Base-by-base conservation (phyloP, 2,329 filamentous ascomycete species). In the Penicillium sp. region DNA sequence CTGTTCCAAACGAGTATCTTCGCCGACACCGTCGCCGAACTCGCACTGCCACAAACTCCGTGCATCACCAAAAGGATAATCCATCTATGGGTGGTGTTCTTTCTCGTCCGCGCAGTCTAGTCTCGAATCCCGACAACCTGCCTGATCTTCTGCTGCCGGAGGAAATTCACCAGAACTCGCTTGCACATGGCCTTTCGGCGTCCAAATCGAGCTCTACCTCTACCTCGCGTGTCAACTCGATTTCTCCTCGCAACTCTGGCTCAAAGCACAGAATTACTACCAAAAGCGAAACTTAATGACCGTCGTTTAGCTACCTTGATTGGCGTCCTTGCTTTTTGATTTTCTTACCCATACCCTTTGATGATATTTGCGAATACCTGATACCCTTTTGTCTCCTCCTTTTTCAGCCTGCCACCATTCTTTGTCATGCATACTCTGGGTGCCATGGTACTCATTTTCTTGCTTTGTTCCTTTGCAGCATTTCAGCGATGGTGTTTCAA, bases 1-100 rank as follows among this genome's bases (percentile, higher is more conserved):
- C 80, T 0, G 68, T 77, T 3, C 69, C 72, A 5, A 69, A 73
- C 29, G 71, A 73, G 55, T 67, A 70, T 30, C 62, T 72, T 3
- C 68, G 70, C 11, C 66, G 65, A 8, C 64, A 56, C 34, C 64
- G 61, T 13, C 65, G 65, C 4, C 64, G 62, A 42, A 60, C 56
- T 26, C 61, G 61, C 13, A 34, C 48, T 7, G 30, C 46, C 6
- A 16, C 51, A 1, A n/a, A 50, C 7, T 44, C 51, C 3, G 43
- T 67, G 13, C 60, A 57, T 5, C 66, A 63, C 35, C 66, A 68
- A 40, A 69, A 70, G 41, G 61, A 64, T n/a, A 70, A 68, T 36
- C 67, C 62, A 2, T 60, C 68, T 7, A 34, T 55, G 1, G 68
- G 68, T 1, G 68, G 67, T 8, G 68, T 70, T 4, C 60, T 66